Evolutionary conservation across 768 basidiomycete genomes (phyloP).

Genomic region (Hericium rajendrae): DNA sequence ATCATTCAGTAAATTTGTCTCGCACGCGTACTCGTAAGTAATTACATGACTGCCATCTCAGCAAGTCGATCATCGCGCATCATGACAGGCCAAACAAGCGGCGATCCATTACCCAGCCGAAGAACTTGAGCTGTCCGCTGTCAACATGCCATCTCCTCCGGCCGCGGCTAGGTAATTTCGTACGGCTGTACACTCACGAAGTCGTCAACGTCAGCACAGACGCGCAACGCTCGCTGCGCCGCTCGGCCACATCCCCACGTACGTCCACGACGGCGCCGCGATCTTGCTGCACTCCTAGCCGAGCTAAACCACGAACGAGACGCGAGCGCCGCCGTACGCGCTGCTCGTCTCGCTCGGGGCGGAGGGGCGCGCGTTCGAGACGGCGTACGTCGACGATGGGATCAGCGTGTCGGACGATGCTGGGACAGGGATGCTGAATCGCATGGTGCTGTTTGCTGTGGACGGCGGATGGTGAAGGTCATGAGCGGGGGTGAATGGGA

Average conservation of each 20-base stretch:
- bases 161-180: constrained; percentile 48
- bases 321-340: constrained; percentile 48
- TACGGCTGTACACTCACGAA: constrained; percentile 65
- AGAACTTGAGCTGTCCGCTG: constrained; percentile 49
- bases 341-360: constrained; percentile 48
- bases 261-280: constrained; percentile 60
- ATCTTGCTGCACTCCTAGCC: constrained; percentile 54
- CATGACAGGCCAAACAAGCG: too few relatives aligned
- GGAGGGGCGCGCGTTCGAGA: constrained; percentile 43
- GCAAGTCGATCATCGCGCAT: too few relatives aligned
- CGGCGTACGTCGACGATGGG: constrained; percentile 68
- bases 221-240: constrained; percentile 50
- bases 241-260: constrained; percentile 66
- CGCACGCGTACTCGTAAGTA: too few relatives aligned
- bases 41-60: too few relatives aligned
- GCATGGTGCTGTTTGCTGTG: constrained; percentile 36
- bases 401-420: constrained; percentile 31
- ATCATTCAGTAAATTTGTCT: too few relatives aligned
- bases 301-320: constrained; percentile 60
- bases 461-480: constrained; percentile 21
- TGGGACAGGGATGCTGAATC: constrained; percentile 34
- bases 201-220: constrained; percentile 34
- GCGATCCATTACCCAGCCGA: constrained; percentile 14
- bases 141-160: constrained; percentile 63
- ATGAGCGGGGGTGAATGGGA: too few relatives aligned